phyloP scores from a whole-genome alignment of 2,329 filamentous ascomycete genomes.

The Fusarium fracticaudum region DNA sequence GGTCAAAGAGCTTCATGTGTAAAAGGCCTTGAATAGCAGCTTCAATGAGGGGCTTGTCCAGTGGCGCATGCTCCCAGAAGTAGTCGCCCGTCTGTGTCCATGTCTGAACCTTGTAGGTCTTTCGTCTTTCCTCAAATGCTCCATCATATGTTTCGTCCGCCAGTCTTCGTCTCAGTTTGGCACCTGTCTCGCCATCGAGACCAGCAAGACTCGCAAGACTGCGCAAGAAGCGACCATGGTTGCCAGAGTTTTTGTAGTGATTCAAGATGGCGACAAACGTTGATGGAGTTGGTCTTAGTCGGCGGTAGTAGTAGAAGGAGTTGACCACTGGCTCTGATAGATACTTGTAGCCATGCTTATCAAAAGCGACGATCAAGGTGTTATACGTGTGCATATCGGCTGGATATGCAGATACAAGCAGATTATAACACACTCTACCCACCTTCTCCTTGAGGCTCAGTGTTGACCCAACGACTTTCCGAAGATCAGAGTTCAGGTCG shows the following conservation, averaged over 20 bases:
- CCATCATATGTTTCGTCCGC: constrained; percentile 47
- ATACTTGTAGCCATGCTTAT: constrained; percentile 57
- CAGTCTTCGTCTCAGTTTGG: constrained; percentile 50
- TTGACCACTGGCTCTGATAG: constrained; percentile 64
- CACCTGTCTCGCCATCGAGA: constrained; percentile 50
- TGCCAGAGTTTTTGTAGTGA: constrained; percentile 57
- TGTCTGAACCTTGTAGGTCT: constrained; percentile 30
- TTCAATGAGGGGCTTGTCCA: constrained; percentile 55
- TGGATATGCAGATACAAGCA: constrained; percentile 68
- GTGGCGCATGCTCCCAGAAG: constrained; percentile 52
- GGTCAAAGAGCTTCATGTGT: constrained; percentile 55
- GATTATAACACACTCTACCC: constrained; percentile 67
- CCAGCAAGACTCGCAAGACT: constrained; percentile 58
- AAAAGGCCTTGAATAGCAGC: constrained; percentile 60
- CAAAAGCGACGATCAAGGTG: constrained; percentile 73
- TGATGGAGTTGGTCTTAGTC: constrained; percentile 58
- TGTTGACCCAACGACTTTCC: constrained; percentile 41
- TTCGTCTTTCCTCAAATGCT: constrained; percentile 41
- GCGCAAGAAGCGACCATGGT: constrained; percentile 56
- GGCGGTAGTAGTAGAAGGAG: constrained; percentile 57
- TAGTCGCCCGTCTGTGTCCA: constrained; percentile 46
- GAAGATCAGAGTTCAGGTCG: constrained; percentile 44
- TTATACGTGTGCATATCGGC: constrained; percentile 78
- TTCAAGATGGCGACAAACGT: constrained; percentile 61
- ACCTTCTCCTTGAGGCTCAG: constrained; percentile 48